These are phyloP conservation scores for Monosporozyma servazzii DNA, from an alignment of 805 yeast genomes.

Conservation along the genomic window DNA sequence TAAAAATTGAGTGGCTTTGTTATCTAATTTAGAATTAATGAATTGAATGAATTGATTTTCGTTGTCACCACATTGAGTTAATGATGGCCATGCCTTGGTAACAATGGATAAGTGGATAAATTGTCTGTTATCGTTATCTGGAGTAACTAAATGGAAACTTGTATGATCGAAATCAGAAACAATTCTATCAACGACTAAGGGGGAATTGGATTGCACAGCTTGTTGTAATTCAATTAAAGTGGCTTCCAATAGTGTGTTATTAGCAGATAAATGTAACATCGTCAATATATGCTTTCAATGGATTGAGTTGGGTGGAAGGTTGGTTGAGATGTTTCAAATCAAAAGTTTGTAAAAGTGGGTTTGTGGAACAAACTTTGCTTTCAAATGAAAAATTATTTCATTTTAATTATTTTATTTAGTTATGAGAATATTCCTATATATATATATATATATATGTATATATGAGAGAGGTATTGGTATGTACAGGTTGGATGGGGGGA, in stretches of 20 bases:
- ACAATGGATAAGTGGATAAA: constrained; percentile 22
- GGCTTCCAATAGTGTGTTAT: constrained; percentile 73
- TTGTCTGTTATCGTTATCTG: constrained; percentile 48
- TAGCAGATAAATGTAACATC: constrained; percentile 81
- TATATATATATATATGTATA: no score
- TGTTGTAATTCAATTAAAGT: constrained; percentile 49
- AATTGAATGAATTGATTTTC: neutral
- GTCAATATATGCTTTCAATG: no score
- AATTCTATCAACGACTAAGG: constrained; percentile 60
- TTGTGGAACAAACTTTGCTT: no score
- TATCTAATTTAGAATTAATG: neutral
- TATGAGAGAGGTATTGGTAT: no score
- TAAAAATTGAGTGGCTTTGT: neutral
- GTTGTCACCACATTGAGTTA: constrained; percentile 8
- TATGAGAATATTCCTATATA: neutral
- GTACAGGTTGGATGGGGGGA: no score
- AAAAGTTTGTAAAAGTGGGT: no score
- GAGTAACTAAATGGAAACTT: constrained; percentile 81
- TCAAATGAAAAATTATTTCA: no score
- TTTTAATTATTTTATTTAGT: neutral
- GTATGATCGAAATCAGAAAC: constrained; percentile 95
- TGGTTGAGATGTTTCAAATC: no score
- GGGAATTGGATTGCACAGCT: constrained; percentile 28
- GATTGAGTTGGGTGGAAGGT: no score
- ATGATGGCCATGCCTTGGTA: constrained; percentile 28